These are phyloP conservation scores for Vitis vinifera DNA, from an alignment of 164 flowering plant genomes.

Conservation along the genomic window DNA sequence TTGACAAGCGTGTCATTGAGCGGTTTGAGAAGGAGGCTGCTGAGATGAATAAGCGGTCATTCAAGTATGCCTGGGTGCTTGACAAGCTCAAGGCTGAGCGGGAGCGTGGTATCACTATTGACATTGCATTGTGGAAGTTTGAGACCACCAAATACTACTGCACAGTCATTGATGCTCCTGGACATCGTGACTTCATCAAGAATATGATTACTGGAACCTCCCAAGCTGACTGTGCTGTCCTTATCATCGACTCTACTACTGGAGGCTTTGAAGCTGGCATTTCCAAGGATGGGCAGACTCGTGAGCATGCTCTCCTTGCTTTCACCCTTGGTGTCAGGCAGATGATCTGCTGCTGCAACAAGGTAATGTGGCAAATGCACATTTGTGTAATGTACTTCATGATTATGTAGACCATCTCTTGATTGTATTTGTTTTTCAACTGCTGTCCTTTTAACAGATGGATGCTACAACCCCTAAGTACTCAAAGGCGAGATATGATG, in stretches of 20 bases:
- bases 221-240: constrained; percentile 66
- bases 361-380: constrained; percentile 21
- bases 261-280: constrained; percentile 60
- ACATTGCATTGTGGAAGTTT: constrained; percentile 53
- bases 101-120: constrained; percentile 62
- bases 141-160: constrained; percentile 62
- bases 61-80: constrained; percentile 65
- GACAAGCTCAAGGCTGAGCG: constrained; percentile 68
- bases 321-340: constrained; percentile 61
- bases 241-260: constrained; percentile 61
- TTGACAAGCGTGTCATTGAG: constrained; percentile 38
- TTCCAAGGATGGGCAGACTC: constrained; percentile 63
- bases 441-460: constrained; percentile 29
- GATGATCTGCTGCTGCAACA: constrained; percentile 65
- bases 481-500: constrained; percentile 59
- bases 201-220: constrained; percentile 70
- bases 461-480: constrained; percentile 65
- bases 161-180: constrained; percentile 62
- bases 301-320: constrained; percentile 59
- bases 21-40: constrained; percentile 14
- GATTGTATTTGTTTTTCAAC: background rate
- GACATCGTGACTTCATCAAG: constrained; percentile 59
- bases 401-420: background rate
- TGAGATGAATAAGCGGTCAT: constrained; percentile 65
- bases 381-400: background rate